Base-by-base conservation (phyloP, 73 alveolate genomes). In the Paraurostyla sp. region DNA sequence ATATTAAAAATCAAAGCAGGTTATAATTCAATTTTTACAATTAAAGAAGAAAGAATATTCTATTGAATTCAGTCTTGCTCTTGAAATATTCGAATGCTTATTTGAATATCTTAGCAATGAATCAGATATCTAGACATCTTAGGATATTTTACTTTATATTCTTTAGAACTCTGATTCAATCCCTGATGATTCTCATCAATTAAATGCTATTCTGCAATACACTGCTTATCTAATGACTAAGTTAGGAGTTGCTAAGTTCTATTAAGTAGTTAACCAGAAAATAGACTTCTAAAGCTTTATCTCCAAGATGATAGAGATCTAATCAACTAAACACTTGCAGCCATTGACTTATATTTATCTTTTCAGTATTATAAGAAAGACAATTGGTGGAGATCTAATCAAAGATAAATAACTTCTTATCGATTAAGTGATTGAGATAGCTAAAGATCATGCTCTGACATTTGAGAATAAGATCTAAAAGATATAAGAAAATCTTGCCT, bases 291-390 rank as follows among this genome's bases (percentile, higher is more conserved):
- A 40, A 54, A 54, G 76, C 36, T 54, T 78, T 51, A 29, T 78
- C n/a, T 51, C 54, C 46, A 15, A 54, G 40, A 18, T 59, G 69
- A 73, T 73, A 13, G 86, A 73, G 27, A 43, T 78, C n/a, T 20
- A 40, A 27, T 0, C 16, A n/a, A 38, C 7, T 16, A 52, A 50
- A 29, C 60, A 38, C 3, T 15, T 78, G 23, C 18, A 13, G 30
- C 80, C 89, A 3, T 7, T 78, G 2, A 78, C 89, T 0, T 43
- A 36, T 20, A 78, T 78, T 6, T 29, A 51, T 36, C 46, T 78
- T 3, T 54, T 78, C 30, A 35, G n/a, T 9, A 23, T 78, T 2
- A 35, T 78, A 51, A 78, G 89, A 54, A 78, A 78, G 80, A 78
- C 80, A 4, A 27, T 78, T n/a, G 60, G 78, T 13, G 7, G 58